Conservation (phyloP, 2,329 filamentous ascomycete genomes). For the Polychaeton citri region DNA sequence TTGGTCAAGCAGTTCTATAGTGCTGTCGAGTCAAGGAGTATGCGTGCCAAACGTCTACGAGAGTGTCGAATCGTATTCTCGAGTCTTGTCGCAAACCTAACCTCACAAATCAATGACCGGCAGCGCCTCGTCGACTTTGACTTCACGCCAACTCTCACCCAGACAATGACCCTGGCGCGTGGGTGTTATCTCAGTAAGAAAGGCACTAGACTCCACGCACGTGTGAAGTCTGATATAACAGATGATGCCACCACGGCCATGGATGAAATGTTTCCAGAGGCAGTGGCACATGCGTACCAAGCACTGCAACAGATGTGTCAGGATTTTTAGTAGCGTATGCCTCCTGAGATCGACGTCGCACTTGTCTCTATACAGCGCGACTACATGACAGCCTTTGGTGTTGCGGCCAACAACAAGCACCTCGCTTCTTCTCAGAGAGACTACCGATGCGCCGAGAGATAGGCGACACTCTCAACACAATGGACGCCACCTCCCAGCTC, state of each 20-base stretch:
- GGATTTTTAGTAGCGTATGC: constrained; percentile 29
- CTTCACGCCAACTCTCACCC: constrained; percentile 37
- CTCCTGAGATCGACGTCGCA: constrained; percentile 33
- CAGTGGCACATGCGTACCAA: constrained; percentile 27
- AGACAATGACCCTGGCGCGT: constrained; percentile 36
- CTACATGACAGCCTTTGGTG: constrained; percentile 23
- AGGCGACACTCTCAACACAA: not conserved
- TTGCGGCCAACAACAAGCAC: constrained; percentile 3
- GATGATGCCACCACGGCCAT: constrained; percentile 29
- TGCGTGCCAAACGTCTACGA: not conserved
- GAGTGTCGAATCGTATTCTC: constrained; percentile 13
- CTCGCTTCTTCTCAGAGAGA: not conserved
- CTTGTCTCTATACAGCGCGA: constrained; percentile 22
- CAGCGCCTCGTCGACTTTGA: constrained; percentile 42
- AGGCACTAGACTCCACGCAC: constrained; percentile 33
- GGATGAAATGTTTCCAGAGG: constrained; percentile 37
- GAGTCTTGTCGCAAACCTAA: constrained; percentile 21
- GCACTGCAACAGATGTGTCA: constrained; percentile 30
- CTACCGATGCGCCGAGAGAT: not conserved
- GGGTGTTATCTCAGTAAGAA: constrained; percentile 28
- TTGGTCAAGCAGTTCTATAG: constrained; percentile 29
- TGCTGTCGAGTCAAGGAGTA: constrained; percentile 22
- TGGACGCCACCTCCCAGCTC: not conserved
- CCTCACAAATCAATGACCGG: constrained; percentile 26
- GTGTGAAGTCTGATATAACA: constrained; percentile 41